phyloP scores from a whole-genome alignment of 331 rosid species.

The Arachis monticola region DNA sequence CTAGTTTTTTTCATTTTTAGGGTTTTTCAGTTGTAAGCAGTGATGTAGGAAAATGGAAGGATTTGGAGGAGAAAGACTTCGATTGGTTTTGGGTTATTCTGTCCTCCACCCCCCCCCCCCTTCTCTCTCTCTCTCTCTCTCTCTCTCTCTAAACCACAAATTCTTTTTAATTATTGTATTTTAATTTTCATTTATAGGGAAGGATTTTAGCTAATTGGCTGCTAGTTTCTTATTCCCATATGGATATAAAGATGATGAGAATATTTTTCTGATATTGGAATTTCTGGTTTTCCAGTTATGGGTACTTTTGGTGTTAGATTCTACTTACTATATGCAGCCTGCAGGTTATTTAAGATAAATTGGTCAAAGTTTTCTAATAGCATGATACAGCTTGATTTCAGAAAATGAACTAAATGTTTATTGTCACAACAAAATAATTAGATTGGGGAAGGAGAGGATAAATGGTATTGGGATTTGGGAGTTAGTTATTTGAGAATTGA shows the following conservation, averaged over 20 bases:
- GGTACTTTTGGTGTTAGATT: background rate
- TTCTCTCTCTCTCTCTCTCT: too few relatives aligned
- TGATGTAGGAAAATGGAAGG: background rate
- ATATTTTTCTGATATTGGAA: constrained; percentile 11
- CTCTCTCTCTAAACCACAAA: too few relatives aligned
- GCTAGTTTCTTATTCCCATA: constrained; percentile 6
- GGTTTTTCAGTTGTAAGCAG: background rate
- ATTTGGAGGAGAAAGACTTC: constrained; percentile 8
- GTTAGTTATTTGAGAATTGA: constrained; percentile 18
- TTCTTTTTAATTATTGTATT: background rate
- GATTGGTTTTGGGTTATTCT: background rate
- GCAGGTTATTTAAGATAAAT: constrained; percentile 16
- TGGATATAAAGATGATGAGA: constrained; percentile 5
- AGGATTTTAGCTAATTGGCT: background rate
- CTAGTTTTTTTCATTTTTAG: background rate
- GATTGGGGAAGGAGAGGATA: background rate
- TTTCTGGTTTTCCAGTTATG: background rate
- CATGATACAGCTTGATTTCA: background rate
- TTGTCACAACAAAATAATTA: background rate
- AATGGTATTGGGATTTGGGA: background rate
- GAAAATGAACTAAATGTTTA: background rate
- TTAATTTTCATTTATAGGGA: background rate
- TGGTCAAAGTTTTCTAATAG: background rate
- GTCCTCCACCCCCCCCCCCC: too few relatives aligned
- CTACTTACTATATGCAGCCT: background rate